These are phyloP conservation scores for Ophiostoma ips DNA, from an alignment of 2,329 filamentous ascomycete genomes.

Conservation along the genomic window DNA sequence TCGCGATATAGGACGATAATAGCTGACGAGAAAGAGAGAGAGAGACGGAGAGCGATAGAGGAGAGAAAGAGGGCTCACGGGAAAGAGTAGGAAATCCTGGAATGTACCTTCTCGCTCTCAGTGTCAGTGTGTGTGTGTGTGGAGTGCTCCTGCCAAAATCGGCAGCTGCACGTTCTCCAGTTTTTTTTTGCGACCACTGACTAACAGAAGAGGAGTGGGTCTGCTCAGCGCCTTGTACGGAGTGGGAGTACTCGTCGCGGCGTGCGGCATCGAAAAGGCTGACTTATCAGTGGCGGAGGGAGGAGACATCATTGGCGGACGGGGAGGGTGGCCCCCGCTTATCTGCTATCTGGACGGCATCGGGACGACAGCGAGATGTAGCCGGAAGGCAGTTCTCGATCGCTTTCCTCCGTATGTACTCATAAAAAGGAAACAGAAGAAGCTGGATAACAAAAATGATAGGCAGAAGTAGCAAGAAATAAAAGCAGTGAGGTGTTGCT, in stretches of 20 bases:
- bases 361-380: too few species aligned
- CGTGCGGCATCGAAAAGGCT: too few species aligned
- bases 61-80: background rate
- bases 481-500: too few species aligned
- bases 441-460: background rate
- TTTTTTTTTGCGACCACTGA: background rate
- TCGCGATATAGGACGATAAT: background rate
- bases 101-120: too few species aligned
- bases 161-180: conserved; percentile 1
- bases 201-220: background rate
- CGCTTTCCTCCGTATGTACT: too few species aligned
- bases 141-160: conserved; percentile 3
- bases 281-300: background rate
- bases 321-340: background rate
- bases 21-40: background rate
- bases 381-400: too few species aligned
- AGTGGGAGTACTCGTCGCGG: background rate
- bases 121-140: background rate
- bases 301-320: background rate
- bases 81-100: too few species aligned
- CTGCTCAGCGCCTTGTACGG: background rate
- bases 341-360: too few species aligned
- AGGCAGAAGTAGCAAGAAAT: background rate
- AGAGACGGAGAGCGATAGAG: background rate
- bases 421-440: too few species aligned